Evolutionary conservation across 2,329 filamentous ascomycete genomes (phyloP).

Genomic region (Ciborinia camelliae): DNA sequence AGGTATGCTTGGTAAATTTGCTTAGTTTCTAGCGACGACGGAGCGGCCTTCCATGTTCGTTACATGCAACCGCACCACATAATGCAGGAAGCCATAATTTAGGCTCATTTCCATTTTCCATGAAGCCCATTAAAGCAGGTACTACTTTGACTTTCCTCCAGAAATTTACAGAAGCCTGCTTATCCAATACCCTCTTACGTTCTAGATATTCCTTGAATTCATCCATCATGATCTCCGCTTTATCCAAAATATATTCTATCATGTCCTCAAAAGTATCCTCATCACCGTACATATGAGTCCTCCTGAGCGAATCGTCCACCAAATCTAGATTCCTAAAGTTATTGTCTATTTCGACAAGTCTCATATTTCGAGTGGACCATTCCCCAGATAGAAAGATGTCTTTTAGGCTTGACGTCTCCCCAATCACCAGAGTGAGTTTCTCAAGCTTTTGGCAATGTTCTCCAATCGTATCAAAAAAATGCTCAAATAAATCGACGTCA

Average conservation of each 20-base stretch:
- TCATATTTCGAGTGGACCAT: not conserved
- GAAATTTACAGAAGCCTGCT: not conserved
- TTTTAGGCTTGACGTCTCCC: too few relatives aligned
- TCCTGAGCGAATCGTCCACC: not conserved
- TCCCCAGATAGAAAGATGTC: too few relatives aligned
- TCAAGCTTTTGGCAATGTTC: not conserved
- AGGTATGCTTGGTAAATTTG: not conserved
- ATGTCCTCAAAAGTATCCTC: too few relatives aligned
- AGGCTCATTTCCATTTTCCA: not conserved
- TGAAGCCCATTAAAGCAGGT: not conserved
- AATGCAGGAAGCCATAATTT: not conserved
- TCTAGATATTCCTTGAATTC: not conserved
- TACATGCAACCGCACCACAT: not conserved
- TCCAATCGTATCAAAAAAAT: not conserved
- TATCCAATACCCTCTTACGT: accelerated
- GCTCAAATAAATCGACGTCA: not conserved
- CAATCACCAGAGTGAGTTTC: not conserved
- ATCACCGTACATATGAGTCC: too few relatives aligned
- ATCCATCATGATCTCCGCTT: too few relatives aligned
- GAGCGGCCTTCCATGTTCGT: not conserved
- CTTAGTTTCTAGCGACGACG: not conserved
- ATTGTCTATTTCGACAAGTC: not conserved
- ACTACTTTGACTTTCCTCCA: not conserved
- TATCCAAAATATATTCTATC: too few relatives aligned
- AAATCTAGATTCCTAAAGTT: not conserved